Conservation (phyloP, 2,329 filamentous ascomycete species). For the Hypoxylon sp. region DNA sequence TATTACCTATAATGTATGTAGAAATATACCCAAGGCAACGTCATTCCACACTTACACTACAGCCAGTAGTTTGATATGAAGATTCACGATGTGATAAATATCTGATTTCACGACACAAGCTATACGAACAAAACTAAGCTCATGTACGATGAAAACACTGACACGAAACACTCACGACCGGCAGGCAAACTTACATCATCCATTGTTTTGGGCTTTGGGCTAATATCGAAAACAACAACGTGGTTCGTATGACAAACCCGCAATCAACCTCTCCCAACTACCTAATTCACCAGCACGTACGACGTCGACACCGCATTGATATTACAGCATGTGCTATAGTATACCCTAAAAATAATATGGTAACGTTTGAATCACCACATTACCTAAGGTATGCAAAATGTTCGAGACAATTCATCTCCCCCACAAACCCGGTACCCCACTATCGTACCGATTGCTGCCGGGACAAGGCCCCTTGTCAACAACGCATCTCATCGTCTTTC, state of each 20-base stretch:
- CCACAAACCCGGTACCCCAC: conserved; percentile 44
- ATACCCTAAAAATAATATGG: conserved; percentile 20
- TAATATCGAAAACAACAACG: background rate
- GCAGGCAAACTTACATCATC: conserved; percentile 2
- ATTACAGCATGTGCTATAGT: conserved; percentile 10
- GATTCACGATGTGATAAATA: conserved; percentile 2
- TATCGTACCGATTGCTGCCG: conserved; percentile 37
- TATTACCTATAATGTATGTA: conserved; percentile 1
- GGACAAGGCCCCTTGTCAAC: conserved; percentile 38
- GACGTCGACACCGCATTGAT: conserved; percentile 11
- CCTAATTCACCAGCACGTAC: conserved; percentile 10
- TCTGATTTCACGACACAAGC: conserved; percentile 1
- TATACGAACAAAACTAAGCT: background rate
- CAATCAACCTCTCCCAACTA: conserved; percentile 1
- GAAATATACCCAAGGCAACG: background rate
- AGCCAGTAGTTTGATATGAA: background rate
- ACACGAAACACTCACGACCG: background rate
- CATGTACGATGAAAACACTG: background rate
- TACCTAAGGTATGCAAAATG: conserved; percentile 22
- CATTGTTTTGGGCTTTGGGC: background rate
- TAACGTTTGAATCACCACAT: conserved; percentile 20
- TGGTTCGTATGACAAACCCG: conserved; percentile 4
- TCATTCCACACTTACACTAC: conserved; percentile 15
- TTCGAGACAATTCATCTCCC: conserved; percentile 38
- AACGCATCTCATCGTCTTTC: conserved; percentile 48